Evolutionary conservation across 2,329 filamentous ascomycete species (phyloP).

Genomic region (Pezicula radicicola): DNA sequence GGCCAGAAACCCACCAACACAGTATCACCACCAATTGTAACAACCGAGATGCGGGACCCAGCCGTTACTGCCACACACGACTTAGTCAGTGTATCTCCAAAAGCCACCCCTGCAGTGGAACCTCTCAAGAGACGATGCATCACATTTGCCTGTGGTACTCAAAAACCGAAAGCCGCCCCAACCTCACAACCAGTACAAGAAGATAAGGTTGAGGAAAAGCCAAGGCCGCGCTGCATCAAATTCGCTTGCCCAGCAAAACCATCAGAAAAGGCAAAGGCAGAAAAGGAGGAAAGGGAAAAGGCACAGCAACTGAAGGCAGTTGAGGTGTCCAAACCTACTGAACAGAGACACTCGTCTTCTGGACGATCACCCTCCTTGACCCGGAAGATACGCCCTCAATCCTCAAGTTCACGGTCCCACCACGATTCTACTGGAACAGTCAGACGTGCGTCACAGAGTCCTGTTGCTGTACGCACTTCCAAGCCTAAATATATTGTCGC

Average conservation of each 20-base stretch:
- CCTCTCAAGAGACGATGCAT: conserved; percentile 81
- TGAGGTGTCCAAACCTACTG: conserved; percentile 11
- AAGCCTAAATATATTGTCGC: conserved; percentile 29
- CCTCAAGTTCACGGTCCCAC: conserved; percentile 9
- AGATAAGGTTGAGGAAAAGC: conserved; percentile 31
- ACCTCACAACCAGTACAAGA: conserved; percentile 19
- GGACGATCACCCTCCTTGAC: conserved; percentile 24
- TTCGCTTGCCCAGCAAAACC: conserved; percentile 68
- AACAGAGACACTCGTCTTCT: conserved; percentile 9
- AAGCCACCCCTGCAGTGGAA: conserved; percentile 55
- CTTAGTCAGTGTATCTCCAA: conserved; percentile 27
- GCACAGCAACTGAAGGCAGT: conserved; percentile 5
- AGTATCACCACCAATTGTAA: conserved; percentile 7
- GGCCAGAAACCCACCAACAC: conserved; percentile 13
- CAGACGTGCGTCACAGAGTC: conserved; percentile 36
- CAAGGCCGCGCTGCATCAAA: conserved; percentile 62
- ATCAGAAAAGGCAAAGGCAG: conserved; percentile 32
- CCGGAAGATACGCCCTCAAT: conserved; percentile 19
- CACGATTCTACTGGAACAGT: conserved; percentile 21
- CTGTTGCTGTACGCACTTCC: conserved; percentile 33
- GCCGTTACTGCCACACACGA: conserved; percentile 6
- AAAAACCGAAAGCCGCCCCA: conserved; percentile 35
- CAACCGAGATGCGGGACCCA: conserved; percentile 7
- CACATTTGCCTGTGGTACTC: conserved; percentile 71
- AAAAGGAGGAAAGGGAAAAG: conserved; percentile 37